These are phyloP conservation scores for Rhodomyrtus psidioides DNA, from an alignment of 441 rosid species.

Conservation along the genomic window DNA sequence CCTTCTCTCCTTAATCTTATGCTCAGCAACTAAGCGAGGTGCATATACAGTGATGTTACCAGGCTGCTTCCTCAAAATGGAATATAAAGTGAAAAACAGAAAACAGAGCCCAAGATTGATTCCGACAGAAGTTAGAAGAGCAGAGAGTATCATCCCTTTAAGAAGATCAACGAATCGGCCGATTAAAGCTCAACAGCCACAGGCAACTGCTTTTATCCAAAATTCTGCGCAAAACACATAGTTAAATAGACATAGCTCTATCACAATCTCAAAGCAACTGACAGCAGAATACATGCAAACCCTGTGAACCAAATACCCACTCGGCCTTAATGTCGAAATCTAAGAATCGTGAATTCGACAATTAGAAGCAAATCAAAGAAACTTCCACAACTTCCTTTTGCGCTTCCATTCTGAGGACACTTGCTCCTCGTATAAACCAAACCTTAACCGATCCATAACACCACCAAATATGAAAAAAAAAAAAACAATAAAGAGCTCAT, in stretches of 20 bases:
- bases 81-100: slow-evolving; percentile 67
- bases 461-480: background rate
- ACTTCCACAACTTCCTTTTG: background rate
- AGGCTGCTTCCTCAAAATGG: slow-evolving; percentile 79
- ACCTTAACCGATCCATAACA: background rate
- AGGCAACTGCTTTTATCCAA: background rate
- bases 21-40: slow-evolving; percentile 50
- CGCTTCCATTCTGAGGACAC: background rate
- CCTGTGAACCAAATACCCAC: background rate
- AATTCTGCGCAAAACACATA: background rate
- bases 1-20: slow-evolving; percentile 18
- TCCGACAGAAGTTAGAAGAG: slow-evolving; percentile 85
- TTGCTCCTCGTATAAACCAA: background rate
- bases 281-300: background rate
- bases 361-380: background rate
- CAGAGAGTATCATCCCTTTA: slow-evolving; percentile 66
- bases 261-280: background rate
- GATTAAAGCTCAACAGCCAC: background rate
- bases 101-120: slow-evolving; percentile 85
- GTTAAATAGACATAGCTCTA: background rate
- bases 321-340: background rate
- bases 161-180: background rate
- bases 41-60: slow-evolving; percentile 49
- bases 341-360: background rate
- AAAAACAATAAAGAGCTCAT: background rate